Percentiles rank a stretch among this genome's conserved stretches.
Evolutionary conservation across 306 rosid genomes (phyloP).

Genomic region (Cicer yamashitae): DNA sequence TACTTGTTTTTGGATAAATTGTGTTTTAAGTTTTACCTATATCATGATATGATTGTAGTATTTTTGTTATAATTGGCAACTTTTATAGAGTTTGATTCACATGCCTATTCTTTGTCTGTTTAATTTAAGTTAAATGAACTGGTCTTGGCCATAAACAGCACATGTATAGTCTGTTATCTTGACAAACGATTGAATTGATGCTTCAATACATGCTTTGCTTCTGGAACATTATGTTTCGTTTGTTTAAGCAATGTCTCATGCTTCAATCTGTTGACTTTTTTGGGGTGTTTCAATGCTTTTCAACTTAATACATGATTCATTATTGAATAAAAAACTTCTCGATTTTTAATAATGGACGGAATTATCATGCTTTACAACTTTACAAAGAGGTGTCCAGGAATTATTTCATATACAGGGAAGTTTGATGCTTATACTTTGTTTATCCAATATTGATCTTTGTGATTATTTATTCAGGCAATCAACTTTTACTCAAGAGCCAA

Average conservation of each 20-base stretch:
- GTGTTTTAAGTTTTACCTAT: not conserved
- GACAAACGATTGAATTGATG: slow-evolving; percentile 29
- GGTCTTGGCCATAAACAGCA: slow-evolving; percentile 15
- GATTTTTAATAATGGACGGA: slow-evolving; percentile 23
- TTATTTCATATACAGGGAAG: slow-evolving; percentile 32
- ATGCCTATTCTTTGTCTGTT: slow-evolving; percentile 7
- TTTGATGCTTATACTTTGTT: slow-evolving; percentile 30
- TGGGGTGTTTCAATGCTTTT: slow-evolving; percentile 21
- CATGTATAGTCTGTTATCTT: slow-evolving; percentile 28
- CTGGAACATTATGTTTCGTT: slow-evolving; percentile 23
- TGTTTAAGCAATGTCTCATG: slow-evolving; percentile 28
- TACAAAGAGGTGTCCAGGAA: slow-evolving; percentile 31
- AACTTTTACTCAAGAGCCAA: slow-evolving; percentile 81
- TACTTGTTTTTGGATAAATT: slow-evolving; percentile 9
- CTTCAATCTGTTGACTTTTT: slow-evolving; percentile 22
- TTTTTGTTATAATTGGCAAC: slow-evolving; percentile 1
- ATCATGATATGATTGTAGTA: slow-evolving; percentile 14
- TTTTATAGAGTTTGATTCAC: slow-evolving; percentile 18
- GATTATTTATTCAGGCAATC: slow-evolving; percentile 72
- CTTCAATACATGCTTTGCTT: slow-evolving; percentile 36
- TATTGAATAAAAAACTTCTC: not conserved
- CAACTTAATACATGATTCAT: slow-evolving; percentile 25
- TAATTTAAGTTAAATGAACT: slow-evolving; percentile 31
- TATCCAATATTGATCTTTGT: slow-evolving; percentile 39
- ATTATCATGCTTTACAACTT: slow-evolving; percentile 10